These are phyloP conservation scores for Bjerkandera adusta DNA, from an alignment of 1,284 basidiomycete species.

Conservation along the genomic window DNA sequence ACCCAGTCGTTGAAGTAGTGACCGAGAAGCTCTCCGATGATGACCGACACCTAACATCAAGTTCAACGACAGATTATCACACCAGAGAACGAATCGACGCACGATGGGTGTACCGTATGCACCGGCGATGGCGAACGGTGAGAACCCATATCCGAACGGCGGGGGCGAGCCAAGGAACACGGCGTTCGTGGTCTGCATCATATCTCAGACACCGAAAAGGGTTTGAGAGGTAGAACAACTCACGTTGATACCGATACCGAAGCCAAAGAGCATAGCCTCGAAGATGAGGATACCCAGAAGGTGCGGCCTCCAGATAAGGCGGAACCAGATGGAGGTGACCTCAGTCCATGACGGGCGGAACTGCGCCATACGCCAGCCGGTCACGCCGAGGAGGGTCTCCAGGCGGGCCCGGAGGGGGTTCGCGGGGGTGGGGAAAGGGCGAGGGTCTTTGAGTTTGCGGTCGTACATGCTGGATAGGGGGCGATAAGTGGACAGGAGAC, in stretches of 20 bases:
- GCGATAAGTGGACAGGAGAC: no score
- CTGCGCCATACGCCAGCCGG: slow-evolving; percentile 59
- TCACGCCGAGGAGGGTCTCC: slow-evolving; percentile 64
- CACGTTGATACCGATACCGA: slow-evolving; percentile 72
- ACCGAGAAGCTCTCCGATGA: slow-evolving; percentile 69
- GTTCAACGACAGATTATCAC: neutral
- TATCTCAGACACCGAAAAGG: neutral
- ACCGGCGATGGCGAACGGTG: slow-evolving; percentile 50
- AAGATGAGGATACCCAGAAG: slow-evolving; percentile 54
- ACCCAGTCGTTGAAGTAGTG: slow-evolving; percentile 69
- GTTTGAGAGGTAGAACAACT: neutral
- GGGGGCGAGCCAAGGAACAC: slow-evolving; percentile 62
- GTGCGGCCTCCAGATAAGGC: slow-evolving; percentile 65
- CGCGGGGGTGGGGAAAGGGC: slow-evolving; percentile 32
- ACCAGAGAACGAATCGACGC: slow-evolving; percentile 17
- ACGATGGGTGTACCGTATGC: slow-evolving; percentile 67
- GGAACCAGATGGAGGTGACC: slow-evolving; percentile 43
- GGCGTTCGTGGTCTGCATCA: slow-evolving; percentile 58
- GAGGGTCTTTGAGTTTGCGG: slow-evolving; percentile 52
- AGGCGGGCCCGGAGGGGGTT: slow-evolving; percentile 53
- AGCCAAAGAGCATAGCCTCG: slow-evolving; percentile 66
- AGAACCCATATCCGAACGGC: slow-evolving; percentile 60
- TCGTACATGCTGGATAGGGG: slow-evolving; percentile 69
- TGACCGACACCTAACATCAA: slow-evolving; percentile 46
- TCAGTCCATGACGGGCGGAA: slow-evolving; percentile 57